Percentiles rank a stretch among this genome's conserved stretches.
Evolutionary conservation across 768 basidiomycete species (phyloP).

Genomic region (Lactarius tabidus): DNA sequence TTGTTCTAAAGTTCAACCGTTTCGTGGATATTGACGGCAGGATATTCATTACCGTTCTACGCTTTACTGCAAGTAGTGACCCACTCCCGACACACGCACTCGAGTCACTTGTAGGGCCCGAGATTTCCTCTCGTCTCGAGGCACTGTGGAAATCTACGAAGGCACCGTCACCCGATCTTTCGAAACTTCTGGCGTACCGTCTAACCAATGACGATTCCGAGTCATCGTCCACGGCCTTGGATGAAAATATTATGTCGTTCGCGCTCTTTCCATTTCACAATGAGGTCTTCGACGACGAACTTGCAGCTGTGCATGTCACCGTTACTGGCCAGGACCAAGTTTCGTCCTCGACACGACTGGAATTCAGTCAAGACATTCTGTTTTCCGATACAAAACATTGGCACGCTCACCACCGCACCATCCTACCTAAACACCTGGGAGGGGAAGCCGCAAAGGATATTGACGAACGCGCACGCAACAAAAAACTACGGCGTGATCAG

Average conservation of each 20-base stretch:
- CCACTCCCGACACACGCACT: constrained; percentile 12
- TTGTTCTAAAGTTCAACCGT: constrained; percentile 25
- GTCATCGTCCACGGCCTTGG: constrained; percentile 24
- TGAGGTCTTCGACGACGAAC: constrained; percentile 40
- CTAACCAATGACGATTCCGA: background rate
- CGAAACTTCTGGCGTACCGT: constrained; percentile 25
- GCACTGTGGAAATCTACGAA: constrained; percentile 29
- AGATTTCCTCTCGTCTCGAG: constrained; percentile 28
- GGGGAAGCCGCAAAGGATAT: constrained; percentile 37
- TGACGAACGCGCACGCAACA: constrained; percentile 37
- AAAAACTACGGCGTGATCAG: constrained; percentile 45
- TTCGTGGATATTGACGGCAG: constrained; percentile 51
- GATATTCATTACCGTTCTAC: constrained; percentile 46
- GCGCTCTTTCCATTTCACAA: constrained; percentile 39
- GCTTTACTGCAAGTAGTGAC: constrained; percentile 33
- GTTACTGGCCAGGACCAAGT: constrained; percentile 26
- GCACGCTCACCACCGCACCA: constrained; percentile 47
- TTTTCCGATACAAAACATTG: constrained; percentile 56
- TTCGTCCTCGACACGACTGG: constrained; percentile 29
- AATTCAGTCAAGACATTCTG: constrained; percentile 38
- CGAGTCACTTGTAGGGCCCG: constrained; percentile 32
- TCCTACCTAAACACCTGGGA: constrained; percentile 54
- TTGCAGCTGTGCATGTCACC: constrained; percentile 35
- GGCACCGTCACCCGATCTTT: constrained; percentile 30
- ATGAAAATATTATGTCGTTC: background rate